phyloP scores from a whole-genome alignment of 2,329 filamentous ascomycete genomes.

The Colletotrichum destructivum region DNA sequence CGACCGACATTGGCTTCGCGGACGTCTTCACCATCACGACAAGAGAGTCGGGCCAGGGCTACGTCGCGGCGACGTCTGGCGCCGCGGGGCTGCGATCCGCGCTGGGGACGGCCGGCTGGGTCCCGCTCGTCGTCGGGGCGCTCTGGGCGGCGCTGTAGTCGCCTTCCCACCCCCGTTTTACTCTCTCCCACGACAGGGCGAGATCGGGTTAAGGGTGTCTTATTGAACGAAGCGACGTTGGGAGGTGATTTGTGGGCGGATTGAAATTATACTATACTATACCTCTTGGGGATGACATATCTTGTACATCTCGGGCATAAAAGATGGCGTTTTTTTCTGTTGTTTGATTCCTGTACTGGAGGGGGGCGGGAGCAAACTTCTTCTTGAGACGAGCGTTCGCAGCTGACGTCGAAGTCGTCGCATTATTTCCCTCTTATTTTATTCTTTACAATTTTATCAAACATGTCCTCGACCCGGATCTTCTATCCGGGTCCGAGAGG shows the following conservation, averaged over 20 bases:
- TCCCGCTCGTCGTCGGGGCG: slow-evolving; percentile 58
- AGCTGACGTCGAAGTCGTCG: background rate
- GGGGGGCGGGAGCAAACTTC: too few relatives aligned
- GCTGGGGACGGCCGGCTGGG: slow-evolving; percentile 53
- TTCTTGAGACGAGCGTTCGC: too few relatives aligned
- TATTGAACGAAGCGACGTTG: background rate
- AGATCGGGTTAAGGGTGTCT: too few relatives aligned
- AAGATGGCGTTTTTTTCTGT: slow-evolving; percentile 35
- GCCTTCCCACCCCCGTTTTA: too few relatives aligned
- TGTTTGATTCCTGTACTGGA: too few relatives aligned
- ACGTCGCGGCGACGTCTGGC: slow-evolving; percentile 46
- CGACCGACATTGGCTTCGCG: slow-evolving; percentile 81
- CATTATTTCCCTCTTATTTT: background rate
- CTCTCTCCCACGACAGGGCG: too few relatives aligned
- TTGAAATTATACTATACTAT: slow-evolving; percentile 34
- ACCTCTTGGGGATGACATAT: slow-evolving; percentile 14
- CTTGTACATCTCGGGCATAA: slow-evolving; percentile 40
- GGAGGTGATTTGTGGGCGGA: background rate
- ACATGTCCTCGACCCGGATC: too few relatives aligned
- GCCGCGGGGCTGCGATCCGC: slow-evolving; percentile 40
- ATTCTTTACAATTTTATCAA: background rate
- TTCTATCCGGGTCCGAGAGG: too few relatives aligned
- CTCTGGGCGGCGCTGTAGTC: slow-evolving; percentile 57
- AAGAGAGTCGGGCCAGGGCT: slow-evolving; percentile 53
- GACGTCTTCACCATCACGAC: slow-evolving; percentile 80